A percentile compares a stretch with the other conserved stretches of the same genome.
Evolutionary conservation across 2,329 filamentous ascomycete genomes (phyloP).

Genomic region (Aspergillus quadrilineatus): DNA sequence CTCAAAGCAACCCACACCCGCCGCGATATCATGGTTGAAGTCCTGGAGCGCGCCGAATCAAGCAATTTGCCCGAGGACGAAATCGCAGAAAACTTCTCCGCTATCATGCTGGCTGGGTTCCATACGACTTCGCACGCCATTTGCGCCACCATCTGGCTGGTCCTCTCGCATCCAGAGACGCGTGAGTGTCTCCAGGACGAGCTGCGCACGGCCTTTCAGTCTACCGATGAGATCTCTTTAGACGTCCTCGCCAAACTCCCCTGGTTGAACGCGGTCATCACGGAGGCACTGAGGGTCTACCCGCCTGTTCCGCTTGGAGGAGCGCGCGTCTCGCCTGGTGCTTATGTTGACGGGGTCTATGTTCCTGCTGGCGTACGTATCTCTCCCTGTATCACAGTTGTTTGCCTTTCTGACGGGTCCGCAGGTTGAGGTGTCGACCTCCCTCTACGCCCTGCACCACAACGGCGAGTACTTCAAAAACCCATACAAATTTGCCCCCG

Average conservation of each 20-base stretch:
- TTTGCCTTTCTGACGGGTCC: not conserved
- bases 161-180: slow-evolving; percentile 24
- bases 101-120: slow-evolving; percentile 30
- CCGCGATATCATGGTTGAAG: slow-evolving; percentile 30
- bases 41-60: slow-evolving; percentile 22
- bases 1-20: slow-evolving; percentile 22
- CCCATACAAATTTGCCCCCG: slow-evolving; percentile 31
- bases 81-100: slow-evolving; percentile 29
- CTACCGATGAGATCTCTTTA: slow-evolving; percentile 21
- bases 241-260: slow-evolving; percentile 22
- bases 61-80: slow-evolving; percentile 22
- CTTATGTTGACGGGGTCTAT: slow-evolving; percentile 24
- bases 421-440: slow-evolving; percentile 29
- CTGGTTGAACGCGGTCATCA: slow-evolving; percentile 32
- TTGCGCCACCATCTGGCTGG: slow-evolving; percentile 28
- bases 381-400: not conserved
- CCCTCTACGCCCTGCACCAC: slow-evolving; percentile 32
- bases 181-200: slow-evolving; percentile 21
- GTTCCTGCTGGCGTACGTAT: slow-evolving; percentile 26
- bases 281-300: slow-evolving; percentile 33
- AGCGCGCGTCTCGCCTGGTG: slow-evolving; percentile 28
- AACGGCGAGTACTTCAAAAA: slow-evolving; percentile 31
- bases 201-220: slow-evolving; percentile 18
- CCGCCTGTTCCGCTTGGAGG: slow-evolving; percentile 31
- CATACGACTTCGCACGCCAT: slow-evolving; percentile 29